phyloP scores from a whole-genome alignment of 805 yeast genomes.

The Starmerella floricola region DNA sequence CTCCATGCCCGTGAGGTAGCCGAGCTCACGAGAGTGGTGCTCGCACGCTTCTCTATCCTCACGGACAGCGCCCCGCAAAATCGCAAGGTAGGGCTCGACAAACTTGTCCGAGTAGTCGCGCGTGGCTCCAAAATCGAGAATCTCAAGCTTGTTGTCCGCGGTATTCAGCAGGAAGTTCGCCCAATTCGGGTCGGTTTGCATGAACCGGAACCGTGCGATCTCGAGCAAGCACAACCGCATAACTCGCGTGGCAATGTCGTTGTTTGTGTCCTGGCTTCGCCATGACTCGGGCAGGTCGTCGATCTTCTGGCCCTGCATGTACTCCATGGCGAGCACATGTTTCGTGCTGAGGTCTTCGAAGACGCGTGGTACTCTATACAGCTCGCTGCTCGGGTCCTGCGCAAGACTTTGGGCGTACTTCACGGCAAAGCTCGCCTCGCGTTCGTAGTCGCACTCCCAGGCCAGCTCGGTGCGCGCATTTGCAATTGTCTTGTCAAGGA shows the following conservation, averaged over 20 bases:
- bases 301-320: constrained; percentile 71
- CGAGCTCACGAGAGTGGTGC: constrained; percentile 56
- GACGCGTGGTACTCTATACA: constrained; percentile 69
- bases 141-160: constrained; percentile 59
- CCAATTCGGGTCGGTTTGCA: constrained; percentile 99
- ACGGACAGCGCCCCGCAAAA: constrained; percentile 62
- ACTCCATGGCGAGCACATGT: constrained; percentile 81
- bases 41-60: constrained; percentile 55
- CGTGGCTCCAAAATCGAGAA: constrained; percentile 92
- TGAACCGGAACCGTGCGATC: constrained; percentile 70
- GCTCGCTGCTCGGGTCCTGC: constrained; percentile 38
- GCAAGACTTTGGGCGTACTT: constrained; percentile 52
- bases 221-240: constrained; percentile 81
- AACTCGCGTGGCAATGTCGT: constrained; percentile 74
- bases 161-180: constrained; percentile 84
- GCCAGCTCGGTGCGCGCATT: constrained; percentile 86
- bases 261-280: constrained; percentile 57
- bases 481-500: constrained; percentile 79
- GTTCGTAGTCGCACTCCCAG: constrained; percentile 93
- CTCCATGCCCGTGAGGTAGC: constrained; percentile 86
- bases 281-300: constrained; percentile 9
- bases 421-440: constrained; percentile 72
- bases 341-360: constrained; percentile 65
- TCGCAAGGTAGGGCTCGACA: constrained; percentile 51
- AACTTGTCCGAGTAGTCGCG: constrained; percentile 63